Percentiles rank a stretch among this genome's conserved stretches.
Evolutionary conservation across 768 basidiomycete species (phyloP).

Genomic region (Suillus fuscotomentosus): DNA sequence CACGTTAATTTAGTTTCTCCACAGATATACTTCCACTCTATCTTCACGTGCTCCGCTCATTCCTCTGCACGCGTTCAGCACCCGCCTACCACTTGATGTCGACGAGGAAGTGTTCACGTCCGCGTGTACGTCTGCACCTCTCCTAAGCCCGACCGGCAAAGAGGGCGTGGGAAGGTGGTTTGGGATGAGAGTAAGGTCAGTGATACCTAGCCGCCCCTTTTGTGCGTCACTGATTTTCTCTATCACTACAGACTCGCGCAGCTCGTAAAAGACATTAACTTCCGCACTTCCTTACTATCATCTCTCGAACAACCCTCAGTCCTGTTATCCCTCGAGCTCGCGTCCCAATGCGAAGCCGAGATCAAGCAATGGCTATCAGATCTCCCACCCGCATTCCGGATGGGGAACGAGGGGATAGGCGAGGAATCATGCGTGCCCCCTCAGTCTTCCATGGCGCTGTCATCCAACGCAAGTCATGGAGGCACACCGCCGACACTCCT

Average conservation of each 20-base stretch:
- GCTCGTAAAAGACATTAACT: constrained; percentile 59
- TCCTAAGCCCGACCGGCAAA: constrained; percentile 25
- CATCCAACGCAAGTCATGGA: constrained; percentile 16
- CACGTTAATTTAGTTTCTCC: background rate
- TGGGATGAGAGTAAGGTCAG: constrained; percentile 55
- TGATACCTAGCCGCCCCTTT: background rate
- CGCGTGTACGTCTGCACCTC: constrained; percentile 43
- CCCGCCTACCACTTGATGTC: constrained; percentile 54
- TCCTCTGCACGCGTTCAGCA: constrained; percentile 51
- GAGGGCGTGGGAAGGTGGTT: constrained; percentile 37
- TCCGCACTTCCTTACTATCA: background rate
- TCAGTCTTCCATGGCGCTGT: background rate
- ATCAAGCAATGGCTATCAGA: constrained; percentile 51
- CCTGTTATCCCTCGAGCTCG: constrained; percentile 58
- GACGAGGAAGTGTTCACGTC: constrained; percentile 54
- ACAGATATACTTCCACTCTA: background rate
- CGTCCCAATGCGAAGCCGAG: constrained; percentile 54
- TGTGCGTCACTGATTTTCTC: background rate
- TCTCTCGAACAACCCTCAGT: background rate
- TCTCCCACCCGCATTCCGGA: constrained; percentile 50
- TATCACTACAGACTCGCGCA: constrained; percentile 48
- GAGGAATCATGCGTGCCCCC: background rate
- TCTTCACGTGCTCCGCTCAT: constrained; percentile 42
- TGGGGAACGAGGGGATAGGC: constrained; percentile 30
- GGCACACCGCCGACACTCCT: constrained; percentile 36